phyloP scores from a whole-genome alignment of 2,329 filamentous ascomycete species.

The Aureobasidium sp. region DNA sequence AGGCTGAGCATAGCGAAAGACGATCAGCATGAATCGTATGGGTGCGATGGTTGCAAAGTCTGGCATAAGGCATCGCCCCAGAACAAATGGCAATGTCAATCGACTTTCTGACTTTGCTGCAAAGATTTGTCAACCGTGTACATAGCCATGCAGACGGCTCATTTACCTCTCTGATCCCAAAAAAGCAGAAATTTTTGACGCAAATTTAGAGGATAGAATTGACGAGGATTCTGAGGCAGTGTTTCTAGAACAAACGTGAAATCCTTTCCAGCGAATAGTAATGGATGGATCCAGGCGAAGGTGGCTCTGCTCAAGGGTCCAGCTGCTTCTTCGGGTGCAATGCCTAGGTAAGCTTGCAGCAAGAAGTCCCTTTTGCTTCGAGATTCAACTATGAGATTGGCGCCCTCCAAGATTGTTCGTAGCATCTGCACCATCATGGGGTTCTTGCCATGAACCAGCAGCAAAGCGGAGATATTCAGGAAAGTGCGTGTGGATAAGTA shows the following conservation, averaged over 20 bases:
- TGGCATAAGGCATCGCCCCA: not conserved
- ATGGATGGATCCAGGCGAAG: not conserved
- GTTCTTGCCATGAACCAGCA: not conserved
- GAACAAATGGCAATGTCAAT: not conserved
- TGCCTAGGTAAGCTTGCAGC: not conserved
- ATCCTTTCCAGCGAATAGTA: not conserved
- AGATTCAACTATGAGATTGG: not conserved
- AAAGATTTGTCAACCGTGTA: not conserved
- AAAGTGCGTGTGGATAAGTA: not conserved
- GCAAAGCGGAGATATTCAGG: not conserved
- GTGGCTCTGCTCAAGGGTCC: not conserved
- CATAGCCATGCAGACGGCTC: too few species aligned
- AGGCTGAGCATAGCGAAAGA: conserved; percentile 2
- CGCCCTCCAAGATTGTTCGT: not conserved
- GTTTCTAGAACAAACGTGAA: not conserved
- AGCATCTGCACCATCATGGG: not conserved
- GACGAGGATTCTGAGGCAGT: not conserved
- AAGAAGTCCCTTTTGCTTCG: not conserved
- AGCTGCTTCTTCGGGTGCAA: not conserved
- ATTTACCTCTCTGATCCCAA: not conserved
- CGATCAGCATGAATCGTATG: not conserved
- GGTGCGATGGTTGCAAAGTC: not conserved
- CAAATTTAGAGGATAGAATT: not conserved
- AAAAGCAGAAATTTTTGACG: not conserved
- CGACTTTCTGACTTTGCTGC: not conserved